Evolutionary conservation across 225 moss, liverwort and hornwort genomes (phyloP).

Genomic region (Rhytidiadelphus loreus): DNA sequence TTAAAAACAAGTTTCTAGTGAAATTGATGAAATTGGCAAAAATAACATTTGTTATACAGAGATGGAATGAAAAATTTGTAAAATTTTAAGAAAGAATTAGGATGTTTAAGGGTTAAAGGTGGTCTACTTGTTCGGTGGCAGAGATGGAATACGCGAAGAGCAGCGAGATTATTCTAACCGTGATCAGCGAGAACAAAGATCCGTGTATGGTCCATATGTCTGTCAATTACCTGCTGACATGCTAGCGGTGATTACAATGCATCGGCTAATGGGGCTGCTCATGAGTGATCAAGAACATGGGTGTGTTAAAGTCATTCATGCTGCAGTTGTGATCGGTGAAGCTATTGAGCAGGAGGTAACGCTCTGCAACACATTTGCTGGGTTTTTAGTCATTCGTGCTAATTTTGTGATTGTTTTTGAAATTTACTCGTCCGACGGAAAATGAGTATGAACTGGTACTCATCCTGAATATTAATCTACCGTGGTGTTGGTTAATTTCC

Average conservation of each 20-base stretch:
- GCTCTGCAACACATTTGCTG: background rate
- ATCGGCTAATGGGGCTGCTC: constrained; percentile 68
- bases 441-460: background rate
- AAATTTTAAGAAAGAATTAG: no score
- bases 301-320: constrained; percentile 63
- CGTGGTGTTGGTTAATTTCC: background rate
- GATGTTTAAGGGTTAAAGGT: no score
- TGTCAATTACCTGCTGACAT: constrained; percentile 73
- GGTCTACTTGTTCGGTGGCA: background rate
- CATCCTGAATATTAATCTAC: background rate
- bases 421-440: background rate
- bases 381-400: background rate
- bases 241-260: constrained; percentile 88
- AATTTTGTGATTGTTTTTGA: background rate
- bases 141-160: constrained; percentile 45
- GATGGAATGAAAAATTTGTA: no score
- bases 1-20: no score
- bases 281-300: constrained; percentile 51
- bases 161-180: constrained; percentile 31
- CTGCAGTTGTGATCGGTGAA: constrained; percentile 66
- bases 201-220: constrained; percentile 60
- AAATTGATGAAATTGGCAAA: no score
- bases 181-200: constrained; percentile 43
- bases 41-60: no score
- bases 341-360: constrained; percentile 79